phyloP scores from a whole-genome alignment of 208 protist species.

The Trypanosoma boissoni region DNA sequence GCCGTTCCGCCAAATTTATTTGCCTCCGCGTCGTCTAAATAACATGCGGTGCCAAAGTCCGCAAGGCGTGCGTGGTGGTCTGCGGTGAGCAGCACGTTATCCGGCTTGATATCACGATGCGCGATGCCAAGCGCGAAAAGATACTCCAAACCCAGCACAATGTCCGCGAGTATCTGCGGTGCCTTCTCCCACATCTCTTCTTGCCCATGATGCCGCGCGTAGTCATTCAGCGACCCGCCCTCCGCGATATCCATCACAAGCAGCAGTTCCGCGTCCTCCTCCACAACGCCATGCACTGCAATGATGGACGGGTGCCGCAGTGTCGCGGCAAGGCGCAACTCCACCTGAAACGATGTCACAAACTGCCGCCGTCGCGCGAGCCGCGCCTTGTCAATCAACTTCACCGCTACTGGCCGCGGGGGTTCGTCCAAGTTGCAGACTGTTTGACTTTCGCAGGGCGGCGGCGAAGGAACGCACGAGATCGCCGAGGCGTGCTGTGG shows the following conservation, averaged over 20 bases:
- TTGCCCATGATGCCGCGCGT: conserved; percentile 52
- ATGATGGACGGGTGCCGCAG: conserved; percentile 71
- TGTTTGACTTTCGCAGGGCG: conserved; percentile 4
- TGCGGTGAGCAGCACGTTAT: conserved; percentile 73
- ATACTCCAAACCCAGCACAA: conserved; percentile 82
- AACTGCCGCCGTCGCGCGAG: conserved; percentile 35
- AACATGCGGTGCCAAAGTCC: conserved; percentile 79
- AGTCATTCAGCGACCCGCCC: conserved; percentile 56
- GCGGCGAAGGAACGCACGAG: background rate
- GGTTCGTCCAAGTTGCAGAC: conserved; percentile 12
- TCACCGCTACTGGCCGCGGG: conserved; percentile 56
- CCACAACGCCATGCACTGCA: conserved; percentile 58
- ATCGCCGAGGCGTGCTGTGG: too few relatives aligned
- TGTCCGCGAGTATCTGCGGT: conserved; percentile 68
- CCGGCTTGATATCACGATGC: conserved; percentile 86
- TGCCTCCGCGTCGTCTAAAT: conserved; percentile 37
- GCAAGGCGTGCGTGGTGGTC: conserved; percentile 76
- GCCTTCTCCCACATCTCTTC: conserved; percentile 53
- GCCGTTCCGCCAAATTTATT: conserved; percentile 68
- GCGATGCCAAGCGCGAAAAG: conserved; percentile 57
- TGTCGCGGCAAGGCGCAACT: conserved; percentile 55
- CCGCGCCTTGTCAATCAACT: conserved; percentile 60
- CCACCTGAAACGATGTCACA: conserved; percentile 53
- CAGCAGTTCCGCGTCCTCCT: conserved; percentile 47
- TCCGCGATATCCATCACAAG: conserved; percentile 85